These are phyloP conservation scores for Sporisorium graminicola DNA, from an alignment of 1,284 basidiomycete genomes.

Conservation along the genomic window DNA sequence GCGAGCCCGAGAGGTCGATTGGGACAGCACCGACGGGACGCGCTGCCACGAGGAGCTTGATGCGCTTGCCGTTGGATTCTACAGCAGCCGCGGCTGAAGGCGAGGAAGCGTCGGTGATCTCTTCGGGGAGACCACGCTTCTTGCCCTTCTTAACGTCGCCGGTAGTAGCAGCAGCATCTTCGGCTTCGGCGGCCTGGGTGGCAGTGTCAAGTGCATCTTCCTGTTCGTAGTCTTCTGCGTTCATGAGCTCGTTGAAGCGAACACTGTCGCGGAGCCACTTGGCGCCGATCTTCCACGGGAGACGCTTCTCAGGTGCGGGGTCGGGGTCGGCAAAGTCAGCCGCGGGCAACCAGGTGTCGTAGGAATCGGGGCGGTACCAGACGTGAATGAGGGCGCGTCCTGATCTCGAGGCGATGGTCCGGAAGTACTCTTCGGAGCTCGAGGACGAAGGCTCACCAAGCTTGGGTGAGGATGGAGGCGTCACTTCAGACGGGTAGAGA, in stretches of 20 bases:
- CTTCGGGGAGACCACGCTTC: conserved; percentile 66
- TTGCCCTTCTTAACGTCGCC: conserved; percentile 38
- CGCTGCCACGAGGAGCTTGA: conserved; percentile 66
- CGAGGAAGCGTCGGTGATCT: conserved; percentile 58
- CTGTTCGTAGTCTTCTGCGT: conserved; percentile 69
- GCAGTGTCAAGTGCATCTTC: conserved; percentile 54
- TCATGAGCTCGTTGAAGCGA: conserved; percentile 69
- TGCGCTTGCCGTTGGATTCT: conserved; percentile 58
- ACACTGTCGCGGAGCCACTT: conserved; percentile 66
- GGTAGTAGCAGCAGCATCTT: conserved; percentile 27
- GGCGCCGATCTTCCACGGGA: conserved; percentile 58
- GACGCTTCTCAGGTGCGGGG: conserved; percentile 61
- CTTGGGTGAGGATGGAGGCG: conserved; percentile 53
- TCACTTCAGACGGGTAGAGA: conserved; percentile 54
- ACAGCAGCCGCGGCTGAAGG: conserved; percentile 31
- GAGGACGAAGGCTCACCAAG: conserved; percentile 32
- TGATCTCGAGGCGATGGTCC: conserved; percentile 62
- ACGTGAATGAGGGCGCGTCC: conserved; percentile 68
- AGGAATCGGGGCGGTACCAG: conserved; percentile 70
- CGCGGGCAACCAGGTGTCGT: conserved; percentile 69
- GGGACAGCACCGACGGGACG: conserved; percentile 63
- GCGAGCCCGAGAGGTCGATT: conserved; percentile 64
- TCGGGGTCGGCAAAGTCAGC: conserved; percentile 67
- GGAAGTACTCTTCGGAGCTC: conserved; percentile 62
- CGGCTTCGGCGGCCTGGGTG: conserved; percentile 19